Percentiles rank a stretch among this genome's conserved stretches.
These are phyloP conservation scores for Colletotrichum echinochloae DNA, from an alignment of 2,329 filamentous ascomycete species.

Conservation along the genomic window DNA sequence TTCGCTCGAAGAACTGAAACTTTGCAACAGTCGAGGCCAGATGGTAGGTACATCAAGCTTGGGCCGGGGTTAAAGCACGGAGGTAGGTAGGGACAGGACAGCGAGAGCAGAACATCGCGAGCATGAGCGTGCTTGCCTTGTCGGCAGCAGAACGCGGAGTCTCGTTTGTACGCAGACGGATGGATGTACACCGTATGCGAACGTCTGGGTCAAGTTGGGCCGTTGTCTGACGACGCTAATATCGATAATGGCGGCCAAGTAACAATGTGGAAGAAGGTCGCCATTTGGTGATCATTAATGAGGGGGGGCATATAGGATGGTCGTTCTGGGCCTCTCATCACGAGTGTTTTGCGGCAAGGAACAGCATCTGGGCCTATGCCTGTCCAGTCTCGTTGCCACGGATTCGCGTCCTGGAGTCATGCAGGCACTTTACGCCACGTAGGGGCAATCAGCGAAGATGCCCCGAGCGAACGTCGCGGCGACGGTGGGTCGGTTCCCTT, in stretches of 20 bases:
- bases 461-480: slow-evolving; percentile 10
- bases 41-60: slow-evolving; percentile 9
- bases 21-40: slow-evolving; percentile 26
- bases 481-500: slow-evolving; percentile 18
- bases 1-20: slow-evolving; percentile 31
- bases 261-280: neutral
- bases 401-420: slow-evolving; percentile 35
- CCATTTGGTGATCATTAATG: slow-evolving; percentile 13
- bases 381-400: slow-evolving; percentile 38
- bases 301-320: slow-evolving; percentile 30
- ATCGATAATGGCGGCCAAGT: slow-evolving; percentile 9
- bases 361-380: slow-evolving; percentile 34
- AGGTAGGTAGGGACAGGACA: neutral
- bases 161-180: neutral
- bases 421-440: slow-evolving; percentile 40
- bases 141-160: neutral
- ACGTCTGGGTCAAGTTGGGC: neutral
- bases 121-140: slow-evolving; percentile 17
- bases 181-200: slow-evolving; percentile 1
- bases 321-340: slow-evolving; percentile 34
- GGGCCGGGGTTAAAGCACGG: slow-evolving; percentile 5
- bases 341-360: slow-evolving; percentile 35
- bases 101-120: neutral
- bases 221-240: neutral
- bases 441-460: slow-evolving; percentile 17